Conservation (phyloP, 2,329 filamentous ascomycete species). For the Penicillium sumatraense region DNA sequence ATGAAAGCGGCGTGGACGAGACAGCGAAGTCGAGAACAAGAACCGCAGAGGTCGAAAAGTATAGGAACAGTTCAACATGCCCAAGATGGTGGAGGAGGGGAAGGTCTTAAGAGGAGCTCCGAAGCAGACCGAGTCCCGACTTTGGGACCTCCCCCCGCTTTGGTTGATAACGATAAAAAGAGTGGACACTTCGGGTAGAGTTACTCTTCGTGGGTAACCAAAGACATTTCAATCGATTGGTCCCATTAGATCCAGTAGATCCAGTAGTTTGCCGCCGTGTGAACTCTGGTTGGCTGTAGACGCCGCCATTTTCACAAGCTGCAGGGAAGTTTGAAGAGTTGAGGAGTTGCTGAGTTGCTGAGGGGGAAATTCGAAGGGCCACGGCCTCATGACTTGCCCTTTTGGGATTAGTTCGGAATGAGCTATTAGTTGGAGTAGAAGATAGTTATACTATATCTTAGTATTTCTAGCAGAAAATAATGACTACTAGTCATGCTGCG, state of each 20-base stretch:
- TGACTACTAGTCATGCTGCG: too few relatives aligned
- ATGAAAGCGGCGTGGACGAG: slow-evolving; percentile 28
- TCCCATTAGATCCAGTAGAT: not conserved
- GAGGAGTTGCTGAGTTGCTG: too few relatives aligned
- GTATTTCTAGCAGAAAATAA: too few relatives aligned
- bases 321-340: too few relatives aligned
- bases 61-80: slow-evolving; percentile 17
- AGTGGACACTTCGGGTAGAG: slow-evolving; percentile 34
- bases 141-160: slow-evolving; percentile 14
- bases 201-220: slow-evolving; percentile 36
- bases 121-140: not conserved
- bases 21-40: slow-evolving; percentile 13
- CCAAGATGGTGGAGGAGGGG: not conserved
- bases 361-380: not conserved
- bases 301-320: not conserved
- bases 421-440: too few relatives aligned
- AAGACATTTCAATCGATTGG: not conserved
- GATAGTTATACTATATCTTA: too few relatives aligned
- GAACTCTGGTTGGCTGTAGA: slow-evolving; percentile 15
- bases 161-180: slow-evolving; percentile 27
- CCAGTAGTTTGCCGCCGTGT: not conserved
- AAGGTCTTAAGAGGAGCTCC: slow-evolving; percentile 8
- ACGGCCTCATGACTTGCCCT: not conserved
- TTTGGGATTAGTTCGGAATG: too few relatives aligned
- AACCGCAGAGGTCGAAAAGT: slow-evolving; percentile 13